Evolutionary conservation across 129 eudicot genomes (phyloP).

Genomic region (Tanacetum coccineum): DNA sequence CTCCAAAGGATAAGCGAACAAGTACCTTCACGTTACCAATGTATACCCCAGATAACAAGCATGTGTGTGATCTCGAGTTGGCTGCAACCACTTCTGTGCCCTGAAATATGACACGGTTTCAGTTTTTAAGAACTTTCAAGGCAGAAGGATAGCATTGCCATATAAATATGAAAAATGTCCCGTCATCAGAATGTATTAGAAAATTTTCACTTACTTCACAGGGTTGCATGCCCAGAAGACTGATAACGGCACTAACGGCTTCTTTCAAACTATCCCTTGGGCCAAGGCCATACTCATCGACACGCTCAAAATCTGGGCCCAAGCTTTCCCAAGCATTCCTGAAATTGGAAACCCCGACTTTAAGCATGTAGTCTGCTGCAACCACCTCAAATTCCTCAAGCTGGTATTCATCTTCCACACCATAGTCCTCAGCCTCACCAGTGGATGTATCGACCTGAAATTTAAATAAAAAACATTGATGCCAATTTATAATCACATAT

Average conservation of each 20-base stretch:
- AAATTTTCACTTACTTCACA: constrained; percentile 58
- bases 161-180: too few species aligned
- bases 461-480: background rate
- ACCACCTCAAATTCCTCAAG: constrained; percentile 88
- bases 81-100: constrained; percentile 80
- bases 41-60: constrained; percentile 82
- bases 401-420: constrained; percentile 95
- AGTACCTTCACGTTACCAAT: constrained; percentile 84
- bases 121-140: background rate
- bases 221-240: constrained; percentile 96
- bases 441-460: constrained; percentile 86
- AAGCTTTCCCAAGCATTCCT: constrained; percentile 94
- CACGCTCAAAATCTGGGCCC: constrained; percentile 69
- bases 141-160: background rate
- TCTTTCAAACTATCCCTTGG: constrained; percentile 85
- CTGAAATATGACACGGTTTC: constrained; percentile 23
- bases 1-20: constrained; percentile 74
- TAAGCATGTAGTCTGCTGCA: constrained; percentile 84
- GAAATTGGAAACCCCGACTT: constrained; percentile 89
- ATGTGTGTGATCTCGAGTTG: constrained; percentile 87
- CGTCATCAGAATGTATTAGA: too few species aligned
- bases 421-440: constrained; percentile 95
- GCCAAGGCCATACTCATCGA: constrained; percentile 94
- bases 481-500: background rate
- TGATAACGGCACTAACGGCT: constrained; percentile 77